phyloP scores from a whole-genome alignment of 208 protist species.

The Trypanosoma melophagium region DNA sequence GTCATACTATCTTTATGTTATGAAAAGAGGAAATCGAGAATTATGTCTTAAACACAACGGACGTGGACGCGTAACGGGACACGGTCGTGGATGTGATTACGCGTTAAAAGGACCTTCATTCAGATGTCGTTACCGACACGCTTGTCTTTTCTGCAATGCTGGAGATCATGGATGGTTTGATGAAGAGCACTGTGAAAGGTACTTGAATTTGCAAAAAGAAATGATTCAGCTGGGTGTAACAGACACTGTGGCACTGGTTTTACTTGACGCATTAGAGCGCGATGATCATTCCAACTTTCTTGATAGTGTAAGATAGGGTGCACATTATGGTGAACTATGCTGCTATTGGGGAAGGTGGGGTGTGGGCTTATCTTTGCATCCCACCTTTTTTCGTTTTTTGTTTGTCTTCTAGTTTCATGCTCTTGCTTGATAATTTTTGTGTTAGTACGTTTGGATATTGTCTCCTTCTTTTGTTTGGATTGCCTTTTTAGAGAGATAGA shows the following conservation, averaged over 20 bases:
- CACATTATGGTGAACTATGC: no score
- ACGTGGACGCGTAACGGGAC: conserved; percentile 44
- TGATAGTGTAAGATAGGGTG: no score
- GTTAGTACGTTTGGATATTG: no score
- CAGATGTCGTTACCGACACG: conserved; percentile 75
- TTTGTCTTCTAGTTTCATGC: no score
- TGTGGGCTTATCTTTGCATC: no score
- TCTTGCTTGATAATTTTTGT: no score
- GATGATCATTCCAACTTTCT: no score
- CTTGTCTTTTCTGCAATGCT: conserved; percentile 71
- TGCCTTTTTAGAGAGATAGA: no score
- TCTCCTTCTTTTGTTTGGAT: no score
- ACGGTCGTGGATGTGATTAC: conserved; percentile 72
- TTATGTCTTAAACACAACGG: conserved; percentile 84
- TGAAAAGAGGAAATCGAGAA: conserved; percentile 55
- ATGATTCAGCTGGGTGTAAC: conserved; percentile 54
- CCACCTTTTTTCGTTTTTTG: no score
- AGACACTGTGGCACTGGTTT: conserved; percentile 43
- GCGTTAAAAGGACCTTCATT: conserved; percentile 55
- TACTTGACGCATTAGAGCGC: conserved; percentile 70
- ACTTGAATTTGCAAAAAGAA: conserved; percentile 56
- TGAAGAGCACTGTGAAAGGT: conserved; percentile 61
- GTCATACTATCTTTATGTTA: conserved; percentile 77
- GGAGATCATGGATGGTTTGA: conserved; percentile 81
- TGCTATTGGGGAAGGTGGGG: no score